These are phyloP conservation scores for Rhodamnia argentea DNA, from an alignment of 345 rosid species.

Conservation along the genomic window DNA sequence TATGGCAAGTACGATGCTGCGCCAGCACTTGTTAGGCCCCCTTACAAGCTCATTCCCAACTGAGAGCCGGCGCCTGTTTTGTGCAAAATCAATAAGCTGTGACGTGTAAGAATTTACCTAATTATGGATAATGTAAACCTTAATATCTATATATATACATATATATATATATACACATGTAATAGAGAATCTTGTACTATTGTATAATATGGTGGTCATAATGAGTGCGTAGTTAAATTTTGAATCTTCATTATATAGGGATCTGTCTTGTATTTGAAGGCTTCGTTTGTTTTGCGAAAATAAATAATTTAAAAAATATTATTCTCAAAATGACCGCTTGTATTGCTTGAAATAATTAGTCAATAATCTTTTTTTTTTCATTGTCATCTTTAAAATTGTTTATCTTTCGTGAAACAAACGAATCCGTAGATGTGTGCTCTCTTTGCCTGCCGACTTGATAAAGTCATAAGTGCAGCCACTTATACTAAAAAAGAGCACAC, in stretches of 20 bases:
- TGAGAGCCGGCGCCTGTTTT: slow-evolving; percentile 11
- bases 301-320: too few species aligned
- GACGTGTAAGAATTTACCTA: background rate
- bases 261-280: background rate
- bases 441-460: background rate
- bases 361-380: too few species aligned
- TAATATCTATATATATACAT: background rate
- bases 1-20: slow-evolving; percentile 68
- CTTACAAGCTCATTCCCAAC: slow-evolving; percentile 92
- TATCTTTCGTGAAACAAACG: too few species aligned
- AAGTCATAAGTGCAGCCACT: background rate
- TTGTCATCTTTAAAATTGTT: too few species aligned
- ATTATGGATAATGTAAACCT: background rate
- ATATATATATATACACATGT: background rate
- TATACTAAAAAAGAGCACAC: background rate
- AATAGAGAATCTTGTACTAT: background rate
- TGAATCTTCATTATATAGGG: background rate
- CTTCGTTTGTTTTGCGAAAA: too few species aligned
- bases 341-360: too few species aligned
- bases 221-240: background rate
- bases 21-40: slow-evolving; percentile 71
- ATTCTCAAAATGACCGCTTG: too few species aligned
- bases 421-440: background rate
- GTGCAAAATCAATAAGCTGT: background rate
- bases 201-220: background rate